A percentile compares a stretch with the other conserved stretches of the same genome.
phyloP scores from a whole-genome alignment of 495 filamentous ascomycete genomes.

The Aspergillus affinis region DNA sequence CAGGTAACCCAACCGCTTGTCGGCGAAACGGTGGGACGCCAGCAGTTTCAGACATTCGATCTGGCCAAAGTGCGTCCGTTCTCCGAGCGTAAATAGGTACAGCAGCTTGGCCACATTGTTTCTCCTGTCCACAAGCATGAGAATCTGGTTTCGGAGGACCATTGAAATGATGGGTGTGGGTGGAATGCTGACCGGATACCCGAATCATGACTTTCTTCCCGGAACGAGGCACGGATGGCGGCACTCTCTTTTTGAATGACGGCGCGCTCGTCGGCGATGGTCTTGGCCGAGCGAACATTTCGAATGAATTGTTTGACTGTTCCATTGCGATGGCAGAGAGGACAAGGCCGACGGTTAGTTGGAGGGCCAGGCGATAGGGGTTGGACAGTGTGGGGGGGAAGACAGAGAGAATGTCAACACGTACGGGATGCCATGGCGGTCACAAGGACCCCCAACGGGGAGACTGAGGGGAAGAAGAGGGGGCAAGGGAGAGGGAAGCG shows the following conservation, averaged over 20 bases:
- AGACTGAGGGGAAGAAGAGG: conserved; percentile 12
- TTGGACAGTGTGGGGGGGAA: conserved; percentile 31
- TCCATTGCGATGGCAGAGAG: conserved; percentile 4
- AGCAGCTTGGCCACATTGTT: conserved; percentile 99
- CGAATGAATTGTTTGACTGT: conserved; percentile 99
- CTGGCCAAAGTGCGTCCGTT: conserved; percentile 97
- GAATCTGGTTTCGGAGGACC: conserved; percentile 12
- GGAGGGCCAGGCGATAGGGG: conserved; percentile 9
- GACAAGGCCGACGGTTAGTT: conserved; percentile 14
- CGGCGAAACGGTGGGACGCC: conserved; percentile 94
- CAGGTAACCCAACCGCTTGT: conserved; percentile 94
- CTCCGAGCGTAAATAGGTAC: conserved; percentile 97
- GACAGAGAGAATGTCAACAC: conserved; percentile 33
- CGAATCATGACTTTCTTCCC: conserved; percentile 92
- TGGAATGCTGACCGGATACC: conserved; percentile 67
- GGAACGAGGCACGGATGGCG: conserved; percentile 91
- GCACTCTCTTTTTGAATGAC: conserved; percentile 99
- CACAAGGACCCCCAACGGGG: conserved; percentile 40
- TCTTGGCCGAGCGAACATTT: conserved; percentile 97
- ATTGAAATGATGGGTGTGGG: conserved; percentile 11
- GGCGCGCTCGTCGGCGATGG: conserved; percentile 95
- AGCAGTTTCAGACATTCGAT: conserved; percentile 98
- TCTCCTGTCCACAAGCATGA: conserved; percentile 58
- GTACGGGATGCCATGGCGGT: conserved; percentile 68
- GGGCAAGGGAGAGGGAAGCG: conserved; percentile 1